phyloP scores from a whole-genome alignment of 257 asterid species.

The Primulina tabacum region DNA sequence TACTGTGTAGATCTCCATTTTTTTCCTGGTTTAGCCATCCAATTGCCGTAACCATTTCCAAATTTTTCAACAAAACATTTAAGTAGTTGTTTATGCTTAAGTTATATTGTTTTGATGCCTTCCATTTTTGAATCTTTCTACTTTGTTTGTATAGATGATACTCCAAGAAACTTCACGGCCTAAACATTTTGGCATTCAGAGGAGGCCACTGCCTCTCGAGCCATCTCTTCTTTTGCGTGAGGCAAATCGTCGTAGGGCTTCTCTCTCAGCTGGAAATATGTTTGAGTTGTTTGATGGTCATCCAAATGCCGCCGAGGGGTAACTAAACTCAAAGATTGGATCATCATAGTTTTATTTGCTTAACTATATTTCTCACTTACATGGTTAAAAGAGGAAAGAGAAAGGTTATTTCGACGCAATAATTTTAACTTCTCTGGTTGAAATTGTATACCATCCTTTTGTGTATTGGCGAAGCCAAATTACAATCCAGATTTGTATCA shows the following conservation, averaged over 20 bases:
- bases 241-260: conserved; percentile 98
- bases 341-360: conserved; percentile 18
- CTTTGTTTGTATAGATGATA: conserved; percentile 53
- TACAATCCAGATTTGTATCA: background rate
- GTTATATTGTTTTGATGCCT: conserved; percentile 12
- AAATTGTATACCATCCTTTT: conserved; percentile 1
- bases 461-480: background rate
- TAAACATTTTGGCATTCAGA: conserved; percentile 90
- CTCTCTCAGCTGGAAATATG: conserved; percentile 95
- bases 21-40: conserved; percentile 14
- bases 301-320: conserved; percentile 63
- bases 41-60: background rate
- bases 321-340: conserved; percentile 31
- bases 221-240: conserved; percentile 94
- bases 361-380: background rate
- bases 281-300: conserved; percentile 80
- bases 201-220: conserved; percentile 95
- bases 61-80: background rate
- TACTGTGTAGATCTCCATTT: conserved; percentile 2
- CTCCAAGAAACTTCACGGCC: conserved; percentile 77
- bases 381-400: conserved; percentile 24
- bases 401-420: background rate
- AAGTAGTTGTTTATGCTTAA: conserved; percentile 5
- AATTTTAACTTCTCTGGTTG: background rate
- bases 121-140: conserved; percentile 17